These are phyloP conservation scores for Sugiyamaella qingdaonensis DNA, from an alignment of 805 yeast species.

Conservation along the genomic window DNA sequence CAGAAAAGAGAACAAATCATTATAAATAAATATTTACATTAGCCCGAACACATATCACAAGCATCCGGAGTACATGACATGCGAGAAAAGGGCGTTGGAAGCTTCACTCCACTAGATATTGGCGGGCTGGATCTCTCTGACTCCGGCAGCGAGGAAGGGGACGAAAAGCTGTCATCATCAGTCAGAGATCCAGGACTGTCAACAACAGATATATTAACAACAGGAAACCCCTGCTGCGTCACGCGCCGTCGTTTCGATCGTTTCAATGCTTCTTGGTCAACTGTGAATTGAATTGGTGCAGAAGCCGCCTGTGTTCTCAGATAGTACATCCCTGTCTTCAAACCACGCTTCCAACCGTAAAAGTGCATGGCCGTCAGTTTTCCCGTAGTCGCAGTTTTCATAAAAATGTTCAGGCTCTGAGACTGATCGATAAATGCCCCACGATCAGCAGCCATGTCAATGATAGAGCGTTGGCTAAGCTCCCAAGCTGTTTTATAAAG, in stretches of 20 bases:
- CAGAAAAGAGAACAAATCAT: not conserved
- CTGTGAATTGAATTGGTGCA: conserved; percentile 86
- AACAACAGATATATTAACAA: not conserved
- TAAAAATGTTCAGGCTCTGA: conserved; percentile 86
- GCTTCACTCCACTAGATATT: not conserved
- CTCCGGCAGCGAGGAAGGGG: not conserved
- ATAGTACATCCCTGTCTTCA: conserved; percentile 97
- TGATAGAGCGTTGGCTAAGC: conserved; percentile 69
- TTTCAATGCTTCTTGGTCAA: conserved; percentile 39
- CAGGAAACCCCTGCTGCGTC: not conserved
- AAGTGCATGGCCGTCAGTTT: conserved; percentile 95
- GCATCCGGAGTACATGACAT: conserved; percentile 72
- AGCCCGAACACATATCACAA: conserved; percentile 95
- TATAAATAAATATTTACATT: conserved; percentile 14
- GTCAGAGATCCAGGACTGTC: conserved; percentile 1
- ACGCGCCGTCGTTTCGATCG: not conserved
- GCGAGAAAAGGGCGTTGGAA: not conserved
- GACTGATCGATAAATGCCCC: conserved; percentile 76
- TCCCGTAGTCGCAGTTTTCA: conserved; percentile 84
- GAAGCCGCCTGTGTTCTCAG: conserved; percentile 94
- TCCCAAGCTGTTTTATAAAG: conserved; percentile 93
- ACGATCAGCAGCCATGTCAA: conserved; percentile 78
- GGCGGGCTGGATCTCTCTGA: not conserved
- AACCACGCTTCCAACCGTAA: conserved; percentile 95
- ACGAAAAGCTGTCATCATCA: not conserved